Conservation (phyloP, 345 rosid genomes). For the Ricinus communis region DNA sequence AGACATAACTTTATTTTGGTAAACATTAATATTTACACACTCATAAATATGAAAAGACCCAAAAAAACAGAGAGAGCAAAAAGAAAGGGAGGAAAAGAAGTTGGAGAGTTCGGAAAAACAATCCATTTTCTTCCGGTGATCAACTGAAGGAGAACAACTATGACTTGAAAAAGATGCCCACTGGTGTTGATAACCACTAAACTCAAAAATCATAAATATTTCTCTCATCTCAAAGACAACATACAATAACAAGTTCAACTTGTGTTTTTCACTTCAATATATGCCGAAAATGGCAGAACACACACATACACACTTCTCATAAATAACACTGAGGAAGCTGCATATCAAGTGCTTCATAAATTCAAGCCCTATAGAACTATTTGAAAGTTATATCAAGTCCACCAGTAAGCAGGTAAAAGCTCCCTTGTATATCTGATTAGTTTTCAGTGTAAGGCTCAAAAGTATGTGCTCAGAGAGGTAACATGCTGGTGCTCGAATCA, state of each 20-base stretch:
- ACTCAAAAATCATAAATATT: background rate
- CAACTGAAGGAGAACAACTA: background rate
- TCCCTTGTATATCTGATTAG: background rate
- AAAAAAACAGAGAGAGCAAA: background rate
- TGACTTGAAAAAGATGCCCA: background rate
- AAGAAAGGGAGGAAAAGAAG: background rate
- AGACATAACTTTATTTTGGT: background rate
- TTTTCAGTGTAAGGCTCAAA: background rate
- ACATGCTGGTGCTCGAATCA: background rate
- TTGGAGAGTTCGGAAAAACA: background rate
- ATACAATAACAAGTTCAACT: background rate
- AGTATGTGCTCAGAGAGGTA: background rate
- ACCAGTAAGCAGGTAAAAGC: background rate
- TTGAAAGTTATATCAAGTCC: too few species aligned
- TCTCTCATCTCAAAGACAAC: background rate
- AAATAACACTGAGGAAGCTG: background rate
- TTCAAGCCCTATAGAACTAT: too few species aligned
- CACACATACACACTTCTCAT: background rate
- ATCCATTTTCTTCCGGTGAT: background rate
- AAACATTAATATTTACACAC: background rate
- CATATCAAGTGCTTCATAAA: background rate
- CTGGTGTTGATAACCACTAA: background rate
- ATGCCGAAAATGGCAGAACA: background rate
- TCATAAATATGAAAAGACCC: background rate
- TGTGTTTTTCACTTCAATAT: background rate